Evolutionary conservation across 495 filamentous ascomycete genomes (phyloP), one percentile per base, ranked within the genome.

Genomic region (Copromyces sp.): DNA sequence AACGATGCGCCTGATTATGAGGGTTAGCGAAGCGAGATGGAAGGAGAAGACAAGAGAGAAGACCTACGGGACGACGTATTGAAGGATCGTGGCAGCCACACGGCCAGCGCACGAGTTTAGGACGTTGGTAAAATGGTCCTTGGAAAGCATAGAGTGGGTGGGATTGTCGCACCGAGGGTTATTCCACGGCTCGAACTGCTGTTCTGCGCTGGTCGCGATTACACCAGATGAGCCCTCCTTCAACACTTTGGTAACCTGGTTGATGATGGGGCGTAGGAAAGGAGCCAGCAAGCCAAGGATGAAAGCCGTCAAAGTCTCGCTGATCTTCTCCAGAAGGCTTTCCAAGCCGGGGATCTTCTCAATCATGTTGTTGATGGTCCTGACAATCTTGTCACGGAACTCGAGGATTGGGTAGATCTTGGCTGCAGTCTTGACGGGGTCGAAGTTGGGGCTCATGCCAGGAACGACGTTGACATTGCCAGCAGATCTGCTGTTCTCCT

Each of bases 41-140:
- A 38, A 39, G 71, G 68, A 24, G 38, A 16, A 70, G 24, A 37
- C 32, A n/a, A 38, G 37, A 41, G 20, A 68, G 45, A 40, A 70
- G 11, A 78, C 85, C 74, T 82, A 87, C 73, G 95, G 94, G 3
- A 94, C 91, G 39, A 91, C 88, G 77, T 95, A 98, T 84, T 92
- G 86, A 6, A 98, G 81, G 69, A 97, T 91, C 0, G 87, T 88
- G 3, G 91, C 82, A 9, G 94, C 94, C 29, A 98, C 88, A 29
- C 91, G 87, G 14, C 95, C 95, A 3, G 94, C 94, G 68, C 93
- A 93, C 39, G 92, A 86, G 82, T 98, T 98, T 39, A 98, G 85
- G 39, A 94, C 85, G 81, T 98, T 97, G 74, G 92, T 92, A 77
- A 98, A 98, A 79, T 99, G 95, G 77, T 99, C 95, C 82, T 98